Conservation (phyloP, 768 basidiomycete species). For the Leucogyrophana mollusca region DNA sequence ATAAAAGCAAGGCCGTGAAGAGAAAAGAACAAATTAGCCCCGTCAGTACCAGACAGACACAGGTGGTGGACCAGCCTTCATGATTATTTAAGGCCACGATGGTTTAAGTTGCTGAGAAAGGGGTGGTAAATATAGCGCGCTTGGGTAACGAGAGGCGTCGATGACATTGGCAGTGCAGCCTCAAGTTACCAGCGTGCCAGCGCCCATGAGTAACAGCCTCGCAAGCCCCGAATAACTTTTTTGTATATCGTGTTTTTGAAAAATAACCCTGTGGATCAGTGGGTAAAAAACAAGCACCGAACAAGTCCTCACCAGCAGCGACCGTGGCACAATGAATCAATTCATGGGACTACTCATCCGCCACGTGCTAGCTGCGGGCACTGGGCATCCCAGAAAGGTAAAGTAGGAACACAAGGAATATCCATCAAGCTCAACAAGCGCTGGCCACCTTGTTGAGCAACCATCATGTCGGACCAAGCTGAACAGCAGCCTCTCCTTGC, state of each 20-base stretch:
- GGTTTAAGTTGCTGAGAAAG: constrained; percentile 3
- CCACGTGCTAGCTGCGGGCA: background rate
- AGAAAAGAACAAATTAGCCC: constrained; percentile 14
- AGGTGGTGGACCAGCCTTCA: constrained; percentile 5
- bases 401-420: background rate
- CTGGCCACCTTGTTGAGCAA: constrained; percentile 15
- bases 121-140: constrained; percentile 3
- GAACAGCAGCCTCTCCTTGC: constrained; percentile 51
- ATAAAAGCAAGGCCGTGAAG: constrained; percentile 3
- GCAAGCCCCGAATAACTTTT: too few species aligned
- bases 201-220: too few species aligned
- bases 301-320: too few species aligned
- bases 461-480: constrained; percentile 34
- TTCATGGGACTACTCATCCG: too few species aligned
- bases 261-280: too few species aligned
- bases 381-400: background rate
- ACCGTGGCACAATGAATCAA: too few species aligned
- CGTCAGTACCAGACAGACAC: constrained; percentile 8
- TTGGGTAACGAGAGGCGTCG: background rate
- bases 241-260: too few species aligned
- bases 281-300: too few species aligned
- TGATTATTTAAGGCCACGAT: background rate
- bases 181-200: constrained; percentile 4
- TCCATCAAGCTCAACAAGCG: constrained; percentile 2
- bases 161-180: constrained; percentile 4